Evolutionary conservation across 2,329 filamentous ascomycete species (phyloP).

Genomic region (Alternaria sp.): DNA sequence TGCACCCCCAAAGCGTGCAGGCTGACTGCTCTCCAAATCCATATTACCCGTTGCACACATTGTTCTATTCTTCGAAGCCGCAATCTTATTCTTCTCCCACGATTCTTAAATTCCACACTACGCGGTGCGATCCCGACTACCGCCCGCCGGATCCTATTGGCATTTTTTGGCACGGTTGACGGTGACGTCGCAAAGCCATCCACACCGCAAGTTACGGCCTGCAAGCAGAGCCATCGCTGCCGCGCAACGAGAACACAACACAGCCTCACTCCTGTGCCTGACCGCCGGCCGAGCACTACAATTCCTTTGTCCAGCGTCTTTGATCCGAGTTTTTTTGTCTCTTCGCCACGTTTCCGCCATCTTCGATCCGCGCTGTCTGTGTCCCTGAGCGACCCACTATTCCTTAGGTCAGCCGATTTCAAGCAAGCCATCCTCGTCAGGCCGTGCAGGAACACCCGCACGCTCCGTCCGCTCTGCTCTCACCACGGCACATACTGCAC

Average conservation of each 20-base stretch:
- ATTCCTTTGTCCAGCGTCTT: conserved; percentile 15
- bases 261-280: conserved; percentile 17
- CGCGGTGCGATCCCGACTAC: conserved; percentile 2
- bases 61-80: conserved; percentile 5
- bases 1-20: conserved; percentile 8
- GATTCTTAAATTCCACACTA: not conserved
- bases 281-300: not conserved
- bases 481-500: conserved; percentile 10
- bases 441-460: conserved; percentile 17
- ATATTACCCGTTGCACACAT: not conserved
- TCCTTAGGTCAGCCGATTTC: conserved; percentile 23
- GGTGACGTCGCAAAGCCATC: conserved; percentile 26
- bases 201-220: conserved; percentile 22
- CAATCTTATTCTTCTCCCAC: not conserved
- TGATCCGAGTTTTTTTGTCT: conserved; percentile 8
- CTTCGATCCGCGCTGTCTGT: conserved; percentile 16
- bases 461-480: conserved; percentile 8
- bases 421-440: conserved; percentile 21
- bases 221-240: conserved; percentile 17
- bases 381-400: conserved; percentile 11
- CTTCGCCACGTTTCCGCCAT: conserved; percentile 30
- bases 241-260: conserved; percentile 14
- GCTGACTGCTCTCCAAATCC: conserved; percentile 4
- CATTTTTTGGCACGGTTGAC: conserved; percentile 11
- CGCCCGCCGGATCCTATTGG: conserved; percentile 1